Conservation (phyloP, 306 rosid genomes). For the Acacia melanoxylon region DNA sequence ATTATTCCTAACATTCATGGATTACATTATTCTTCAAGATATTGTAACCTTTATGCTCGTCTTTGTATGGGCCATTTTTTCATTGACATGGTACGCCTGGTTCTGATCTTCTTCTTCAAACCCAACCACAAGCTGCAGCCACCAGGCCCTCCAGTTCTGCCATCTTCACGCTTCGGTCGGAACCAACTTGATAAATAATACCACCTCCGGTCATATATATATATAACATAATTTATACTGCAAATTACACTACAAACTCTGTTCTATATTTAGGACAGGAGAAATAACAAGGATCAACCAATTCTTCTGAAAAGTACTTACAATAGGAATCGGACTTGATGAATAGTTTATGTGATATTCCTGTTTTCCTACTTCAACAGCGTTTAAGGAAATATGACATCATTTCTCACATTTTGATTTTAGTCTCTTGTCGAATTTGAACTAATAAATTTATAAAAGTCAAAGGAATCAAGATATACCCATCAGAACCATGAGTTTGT, state of each 20-base stretch:
- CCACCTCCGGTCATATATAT: fast-evolving
- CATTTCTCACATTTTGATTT: not conserved
- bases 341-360: too few relatives aligned
- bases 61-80: slow-evolving; percentile 18
- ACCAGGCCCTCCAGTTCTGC: slow-evolving; percentile 71
- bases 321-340: too few relatives aligned
- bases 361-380: not conserved
- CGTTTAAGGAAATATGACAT: not conserved
- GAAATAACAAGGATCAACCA: too few relatives aligned
- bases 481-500: not conserved
- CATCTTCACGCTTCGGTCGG: slow-evolving; percentile 67
- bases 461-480: not conserved
- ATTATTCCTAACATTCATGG: too few relatives aligned
- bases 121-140: slow-evolving; percentile 40
- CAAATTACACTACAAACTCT: too few relatives aligned
- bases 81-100: not conserved
- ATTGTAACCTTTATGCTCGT: not conserved
- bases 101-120: slow-evolving; percentile 1
- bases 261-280: not conserved
- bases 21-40: not conserved
- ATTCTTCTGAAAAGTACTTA: too few relatives aligned
- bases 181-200: not conserved
- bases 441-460: not conserved
- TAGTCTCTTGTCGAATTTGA: not conserved
- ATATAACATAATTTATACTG: too few relatives aligned